Base-by-base conservation (phyloP, 352 stramenopile species). In the Elongisporangium undulatum region DNA sequence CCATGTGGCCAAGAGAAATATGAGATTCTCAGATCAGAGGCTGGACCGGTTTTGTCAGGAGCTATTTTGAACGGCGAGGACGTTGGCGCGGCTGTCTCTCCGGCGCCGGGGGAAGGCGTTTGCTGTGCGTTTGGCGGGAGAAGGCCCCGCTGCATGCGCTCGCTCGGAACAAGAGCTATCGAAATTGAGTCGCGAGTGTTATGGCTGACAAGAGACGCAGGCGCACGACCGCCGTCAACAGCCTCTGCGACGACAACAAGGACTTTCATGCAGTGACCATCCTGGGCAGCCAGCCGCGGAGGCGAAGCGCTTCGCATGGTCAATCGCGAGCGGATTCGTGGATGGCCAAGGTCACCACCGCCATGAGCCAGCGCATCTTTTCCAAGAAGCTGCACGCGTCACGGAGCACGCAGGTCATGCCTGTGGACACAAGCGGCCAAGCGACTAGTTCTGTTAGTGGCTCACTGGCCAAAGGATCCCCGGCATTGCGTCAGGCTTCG, bases 281-380 rank as follows among this genome's bases (percentile, higher is more conserved):
- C 38, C 51, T 39, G 23, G 23, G 17, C 34, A 39, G 7, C 15
- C 57, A 55, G 51, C 29, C 34, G 29, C 57, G 67, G 20, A 54
- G 70, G 62, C 53, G 67, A 10, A 79, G 69, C 51, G 68, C 71
- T 4, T 57, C 58, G n/a, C 64, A 71, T 23, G 54, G 50, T 3
- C 60, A 60, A 9, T 55, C 58, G 52, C 67, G 64, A 20, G 58
- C 64, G 7, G 79, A 85, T 59, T 89, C 79, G n/a, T 87, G 79
- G 79, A 86, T 89, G 79, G 60, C 72, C 26, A 83, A 85, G 49
- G 79, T 89, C 15, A 85, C 77, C 2, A 50, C 69, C 1, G 79
- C 75, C 10, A 85, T 89, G 75, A 89, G 77, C 58, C 71, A 81
- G 49, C 77, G 75, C 13, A 75, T 87, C 53, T 89, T 89, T 62